Conservation (phyloP, 2,329 filamentous ascomycete genomes). For the Botrytis cinerea region DNA sequence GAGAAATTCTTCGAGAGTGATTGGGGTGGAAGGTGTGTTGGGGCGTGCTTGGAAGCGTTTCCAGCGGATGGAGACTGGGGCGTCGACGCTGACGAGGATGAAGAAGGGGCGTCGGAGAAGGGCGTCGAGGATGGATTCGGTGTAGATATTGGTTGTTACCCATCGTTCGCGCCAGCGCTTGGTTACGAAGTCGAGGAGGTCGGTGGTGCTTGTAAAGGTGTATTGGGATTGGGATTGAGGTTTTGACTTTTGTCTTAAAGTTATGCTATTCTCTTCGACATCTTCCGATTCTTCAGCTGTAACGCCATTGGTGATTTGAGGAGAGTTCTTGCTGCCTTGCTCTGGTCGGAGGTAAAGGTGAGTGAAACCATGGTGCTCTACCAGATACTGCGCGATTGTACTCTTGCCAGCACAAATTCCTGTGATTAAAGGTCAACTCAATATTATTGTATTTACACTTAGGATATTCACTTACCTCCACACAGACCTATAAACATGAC, state of each 20-base stretch:
- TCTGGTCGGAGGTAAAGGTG: conserved; percentile 60
- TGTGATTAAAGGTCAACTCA: conserved; percentile 42
- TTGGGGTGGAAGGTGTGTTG: conserved; percentile 19
- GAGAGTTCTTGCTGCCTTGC: not conserved
- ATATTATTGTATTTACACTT: not conserved
- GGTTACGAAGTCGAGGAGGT: conserved; percentile 82
- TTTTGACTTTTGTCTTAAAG: conserved; percentile 21
- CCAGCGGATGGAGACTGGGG: conserved; percentile 83
- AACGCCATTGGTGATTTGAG: conserved; percentile 21
- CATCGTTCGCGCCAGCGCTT: conserved; percentile 79
- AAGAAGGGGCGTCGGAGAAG: conserved; percentile 86
- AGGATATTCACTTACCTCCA: conserved; percentile 54
- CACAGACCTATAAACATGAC: conserved; percentile 76
- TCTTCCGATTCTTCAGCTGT: conserved; percentile 19
- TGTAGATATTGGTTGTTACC: conserved; percentile 82
- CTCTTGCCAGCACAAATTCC: conserved; percentile 93
- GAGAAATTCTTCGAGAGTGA: conserved; percentile 58
- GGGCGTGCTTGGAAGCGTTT: conserved; percentile 66
- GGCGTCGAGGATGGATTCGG: conserved; percentile 70
- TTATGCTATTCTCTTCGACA: conserved; percentile 5
- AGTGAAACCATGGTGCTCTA: conserved; percentile 80
- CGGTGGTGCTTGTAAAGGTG: conserved; percentile 62
- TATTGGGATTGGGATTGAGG: conserved; percentile 31
- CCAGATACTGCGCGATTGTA: conserved; percentile 84
- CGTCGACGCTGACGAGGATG: conserved; percentile 87